phyloP scores from a whole-genome alignment of 495 filamentous ascomycete species.

The Talaromyces adpressus region DNA sequence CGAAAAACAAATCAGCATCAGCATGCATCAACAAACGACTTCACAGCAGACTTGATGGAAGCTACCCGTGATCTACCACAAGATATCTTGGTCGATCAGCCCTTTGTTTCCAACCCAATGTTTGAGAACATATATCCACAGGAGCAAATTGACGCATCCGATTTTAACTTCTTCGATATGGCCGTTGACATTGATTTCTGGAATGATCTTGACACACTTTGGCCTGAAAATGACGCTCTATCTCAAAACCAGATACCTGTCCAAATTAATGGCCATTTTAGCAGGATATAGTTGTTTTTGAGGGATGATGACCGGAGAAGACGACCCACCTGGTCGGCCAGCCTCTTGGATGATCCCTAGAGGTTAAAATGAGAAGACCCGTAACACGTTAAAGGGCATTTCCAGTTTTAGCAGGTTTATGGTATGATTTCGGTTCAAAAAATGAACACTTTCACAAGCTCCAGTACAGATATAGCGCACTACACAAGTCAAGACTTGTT shows the following conservation, averaged over 20 bases:
- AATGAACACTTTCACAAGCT: too few species aligned
- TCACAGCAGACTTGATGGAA: background rate
- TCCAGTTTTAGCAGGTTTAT: too few species aligned
- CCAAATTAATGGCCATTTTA: background rate
- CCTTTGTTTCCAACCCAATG: background rate
- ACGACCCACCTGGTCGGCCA: too few species aligned
- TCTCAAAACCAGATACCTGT: background rate
- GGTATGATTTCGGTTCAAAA: too few species aligned
- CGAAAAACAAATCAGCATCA: background rate
- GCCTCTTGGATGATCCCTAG: too few species aligned
- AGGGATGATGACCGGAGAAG: too few species aligned
- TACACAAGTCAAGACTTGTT: too few species aligned
- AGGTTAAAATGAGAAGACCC: too few species aligned
- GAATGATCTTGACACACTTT: slow-evolving; percentile 9
- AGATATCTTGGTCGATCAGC: background rate
- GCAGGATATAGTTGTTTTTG: too few species aligned
- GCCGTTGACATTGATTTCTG: slow-evolving; percentile 14
- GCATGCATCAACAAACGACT: background rate
- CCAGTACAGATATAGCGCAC: too few species aligned
- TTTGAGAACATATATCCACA: background rate
- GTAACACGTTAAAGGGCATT: too few species aligned
- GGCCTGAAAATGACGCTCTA: slow-evolving; percentile 7
- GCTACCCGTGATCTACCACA: background rate
- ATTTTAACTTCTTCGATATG: slow-evolving; percentile 11
- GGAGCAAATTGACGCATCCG: background rate